phyloP scores from a whole-genome alignment of 805 yeast species.

The Candida ovalis region DNA sequence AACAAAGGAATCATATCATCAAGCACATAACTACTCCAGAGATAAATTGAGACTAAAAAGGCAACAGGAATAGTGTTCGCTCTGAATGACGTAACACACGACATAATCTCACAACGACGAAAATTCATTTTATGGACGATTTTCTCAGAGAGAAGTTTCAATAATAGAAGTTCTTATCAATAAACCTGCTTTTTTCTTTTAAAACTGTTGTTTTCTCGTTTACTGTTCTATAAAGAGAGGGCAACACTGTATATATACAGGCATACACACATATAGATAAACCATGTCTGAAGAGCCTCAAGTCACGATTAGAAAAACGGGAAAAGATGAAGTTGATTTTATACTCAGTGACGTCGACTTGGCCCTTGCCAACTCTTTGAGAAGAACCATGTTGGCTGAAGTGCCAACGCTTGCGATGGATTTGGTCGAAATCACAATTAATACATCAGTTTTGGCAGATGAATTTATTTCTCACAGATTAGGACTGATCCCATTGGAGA shows the following conservation, averaged over 20 bases:
- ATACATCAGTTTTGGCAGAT: slow-evolving; percentile 94
- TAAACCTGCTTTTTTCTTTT: not conserved
- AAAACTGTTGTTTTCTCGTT: not conserved
- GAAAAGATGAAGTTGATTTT: slow-evolving; percentile 84
- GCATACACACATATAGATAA: not conserved
- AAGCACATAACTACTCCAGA: no score
- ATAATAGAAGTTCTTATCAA: not conserved
- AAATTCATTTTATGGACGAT: not conserved
- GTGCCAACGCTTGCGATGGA: slow-evolving; percentile 97
- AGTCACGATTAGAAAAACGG: slow-evolving; percentile 84
- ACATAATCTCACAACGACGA: not conserved
- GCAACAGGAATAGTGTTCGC: no score
- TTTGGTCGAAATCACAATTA: slow-evolving; percentile 87
- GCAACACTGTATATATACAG: not conserved
- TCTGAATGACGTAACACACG: not conserved
- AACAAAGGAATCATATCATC: no score
- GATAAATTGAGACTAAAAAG: no score
- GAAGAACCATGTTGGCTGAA: slow-evolving; percentile 92
- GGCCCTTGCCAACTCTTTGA: slow-evolving; percentile 84
- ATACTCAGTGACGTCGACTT: slow-evolving; percentile 83
- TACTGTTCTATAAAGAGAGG: not conserved
- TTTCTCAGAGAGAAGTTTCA: not conserved
- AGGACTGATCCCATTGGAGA: slow-evolving; percentile 86
- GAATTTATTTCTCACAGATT: slow-evolving; percentile 93
- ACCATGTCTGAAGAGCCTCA: slow-evolving; percentile 54